phyloP scores from a whole-genome alignment of 768 basidiomycete species.

The Russula foetens region DNA sequence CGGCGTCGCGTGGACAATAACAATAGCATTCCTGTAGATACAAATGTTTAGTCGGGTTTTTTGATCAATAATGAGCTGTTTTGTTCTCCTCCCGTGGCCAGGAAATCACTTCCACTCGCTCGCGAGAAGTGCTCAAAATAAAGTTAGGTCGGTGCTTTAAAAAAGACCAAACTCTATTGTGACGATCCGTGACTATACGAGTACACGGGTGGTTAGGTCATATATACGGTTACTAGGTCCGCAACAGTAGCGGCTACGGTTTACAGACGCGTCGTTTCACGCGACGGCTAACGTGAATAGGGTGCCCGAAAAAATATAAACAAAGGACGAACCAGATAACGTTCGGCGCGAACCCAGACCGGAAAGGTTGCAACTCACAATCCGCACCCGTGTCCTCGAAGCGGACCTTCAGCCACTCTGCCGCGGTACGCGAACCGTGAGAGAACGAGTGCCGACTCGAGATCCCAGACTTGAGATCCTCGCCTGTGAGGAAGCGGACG shows the following conservation, averaged over 20 bases:
- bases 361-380: constrained; percentile 62
- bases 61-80: too few species aligned
- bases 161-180: too few species aligned
- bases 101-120: too few species aligned
- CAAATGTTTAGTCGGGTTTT: too few species aligned
- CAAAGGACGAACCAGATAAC: constrained; percentile 59
- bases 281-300: neutral
- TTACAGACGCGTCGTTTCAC: neutral
- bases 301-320: neutral
- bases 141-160: too few species aligned
- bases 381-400: constrained; percentile 70
- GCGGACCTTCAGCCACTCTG: constrained; percentile 63
- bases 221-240: too few species aligned
- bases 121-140: too few species aligned
- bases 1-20: too few species aligned
- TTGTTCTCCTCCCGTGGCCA: too few species aligned
- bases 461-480: constrained; percentile 65
- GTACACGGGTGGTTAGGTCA: too few species aligned
- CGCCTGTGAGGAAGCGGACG: constrained; percentile 79
- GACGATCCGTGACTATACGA: too few species aligned
- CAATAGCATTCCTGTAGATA: too few species aligned
- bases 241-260: constrained; percentile 44
- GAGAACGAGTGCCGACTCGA: constrained; percentile 79
- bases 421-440: constrained; percentile 52
- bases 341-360: constrained; percentile 73